Evolutionary conservation across 306 rosid genomes (phyloP).

Genomic region (Casuarina glauca): DNA sequence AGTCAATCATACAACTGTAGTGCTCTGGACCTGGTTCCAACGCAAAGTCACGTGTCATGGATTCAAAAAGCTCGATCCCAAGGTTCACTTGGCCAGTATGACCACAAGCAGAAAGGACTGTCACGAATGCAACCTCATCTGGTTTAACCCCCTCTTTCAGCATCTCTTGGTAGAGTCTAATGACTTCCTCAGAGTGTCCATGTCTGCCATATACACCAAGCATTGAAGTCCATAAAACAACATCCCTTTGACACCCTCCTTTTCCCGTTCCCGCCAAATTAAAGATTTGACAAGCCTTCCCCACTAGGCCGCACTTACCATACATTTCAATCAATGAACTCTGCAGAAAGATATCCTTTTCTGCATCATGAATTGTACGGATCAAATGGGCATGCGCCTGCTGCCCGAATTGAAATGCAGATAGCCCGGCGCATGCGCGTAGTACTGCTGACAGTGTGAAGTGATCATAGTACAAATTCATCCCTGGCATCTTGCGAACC

Average conservation of each 20-base stretch:
- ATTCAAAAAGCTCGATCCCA: constrained; percentile 68
- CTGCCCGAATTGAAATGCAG: constrained; percentile 59
- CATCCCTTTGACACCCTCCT: constrained; percentile 47
- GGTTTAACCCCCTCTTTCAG: constrained; percentile 62
- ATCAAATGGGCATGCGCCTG: constrained; percentile 61
- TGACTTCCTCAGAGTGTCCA: constrained; percentile 51
- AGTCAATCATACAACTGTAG: constrained; percentile 67
- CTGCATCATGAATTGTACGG: constrained; percentile 36
- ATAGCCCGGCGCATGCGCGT: constrained; percentile 64
- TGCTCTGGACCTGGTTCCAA: constrained; percentile 73
- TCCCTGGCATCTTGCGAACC: constrained; percentile 50
- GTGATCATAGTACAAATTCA: constrained; percentile 59
- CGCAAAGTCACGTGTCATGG: constrained; percentile 58
- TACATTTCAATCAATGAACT: constrained; percentile 77
- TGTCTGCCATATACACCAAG: constrained; percentile 73
- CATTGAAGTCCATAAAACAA: constrained; percentile 77
- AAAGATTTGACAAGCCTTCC: constrained; percentile 61
- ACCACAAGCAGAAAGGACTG: constrained; percentile 74
- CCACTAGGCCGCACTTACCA: constrained; percentile 69
- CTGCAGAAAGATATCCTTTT: constrained; percentile 59
- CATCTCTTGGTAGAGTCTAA: constrained; percentile 60
- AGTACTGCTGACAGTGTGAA: constrained; percentile 67
- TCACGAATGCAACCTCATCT: constrained; percentile 63
- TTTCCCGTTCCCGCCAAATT: constrained; percentile 45
- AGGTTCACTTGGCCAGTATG: constrained; percentile 65